Percentiles rank a stretch among this genome's conserved stretches.
phyloP scores from a whole-genome alignment of 2,329 filamentous ascomycete genomes.

The Clathrospora elynae region DNA sequence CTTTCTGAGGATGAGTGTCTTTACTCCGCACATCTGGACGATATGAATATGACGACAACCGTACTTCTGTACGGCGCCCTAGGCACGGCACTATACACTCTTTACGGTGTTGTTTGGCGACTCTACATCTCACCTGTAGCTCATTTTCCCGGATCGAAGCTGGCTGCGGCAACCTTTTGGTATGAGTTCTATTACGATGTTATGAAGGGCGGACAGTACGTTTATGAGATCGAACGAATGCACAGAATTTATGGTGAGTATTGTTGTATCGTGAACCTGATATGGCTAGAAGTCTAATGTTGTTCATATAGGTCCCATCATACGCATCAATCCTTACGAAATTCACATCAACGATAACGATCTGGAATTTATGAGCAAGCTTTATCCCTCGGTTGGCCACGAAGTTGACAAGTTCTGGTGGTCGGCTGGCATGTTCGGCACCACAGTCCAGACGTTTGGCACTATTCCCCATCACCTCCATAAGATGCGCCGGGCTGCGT shows the following conservation, averaged over 20 bases:
- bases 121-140: slow-evolving; percentile 12
- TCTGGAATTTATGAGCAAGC: no score
- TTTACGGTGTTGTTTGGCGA: no score
- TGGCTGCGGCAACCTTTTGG: slow-evolving; percentile 20
- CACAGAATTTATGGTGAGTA: slow-evolving; percentile 27
- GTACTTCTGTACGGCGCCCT: no score
- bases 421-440: background rate
- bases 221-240: slow-evolving; percentile 27
- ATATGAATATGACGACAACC: no score
- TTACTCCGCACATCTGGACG: no score
- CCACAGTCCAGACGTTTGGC: background rate
- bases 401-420: slow-evolving; percentile 1
- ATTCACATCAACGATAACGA: slow-evolving; percentile 16
- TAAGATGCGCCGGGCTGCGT: background rate
- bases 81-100: no score
- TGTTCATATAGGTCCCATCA: slow-evolving; percentile 27
- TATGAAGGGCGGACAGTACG: slow-evolving; percentile 22
- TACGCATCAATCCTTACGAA: slow-evolving; percentile 33
- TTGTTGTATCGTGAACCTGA: no score
- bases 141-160: slow-evolving; percentile 14
- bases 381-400: background rate
- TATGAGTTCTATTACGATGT: slow-evolving; percentile 36
- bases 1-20: no score
- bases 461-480: background rate
- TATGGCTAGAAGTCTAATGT: no score